Percentiles rank a stretch among this genome's conserved stretches.
Conservation (phyloP, 2,329 filamentous ascomycete genomes). For the Macroventuria anomochaeta region DNA sequence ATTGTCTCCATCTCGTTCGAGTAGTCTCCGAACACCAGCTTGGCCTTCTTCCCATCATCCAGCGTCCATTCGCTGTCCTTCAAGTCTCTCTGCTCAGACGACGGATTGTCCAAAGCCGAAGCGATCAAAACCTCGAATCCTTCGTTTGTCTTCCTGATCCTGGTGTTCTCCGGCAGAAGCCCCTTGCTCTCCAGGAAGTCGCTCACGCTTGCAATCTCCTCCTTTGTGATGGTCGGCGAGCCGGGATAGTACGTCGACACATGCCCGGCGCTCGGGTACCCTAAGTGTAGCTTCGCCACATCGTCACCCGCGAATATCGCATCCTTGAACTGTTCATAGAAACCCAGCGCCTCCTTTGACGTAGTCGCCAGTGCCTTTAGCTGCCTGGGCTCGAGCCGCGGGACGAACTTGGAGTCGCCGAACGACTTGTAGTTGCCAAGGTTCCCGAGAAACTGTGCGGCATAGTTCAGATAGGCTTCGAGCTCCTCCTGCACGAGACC, state of each 20-base stretch:
- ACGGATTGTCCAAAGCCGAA: conserved; percentile 52
- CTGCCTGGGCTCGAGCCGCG: conserved; percentile 53
- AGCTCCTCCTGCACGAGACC: conserved; percentile 50
- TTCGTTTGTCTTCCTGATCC: conserved; percentile 53
- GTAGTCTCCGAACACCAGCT: conserved; percentile 56
- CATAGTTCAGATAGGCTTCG: conserved; percentile 48
- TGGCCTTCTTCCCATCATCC: conserved; percentile 55
- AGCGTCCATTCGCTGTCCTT: conserved; percentile 56
- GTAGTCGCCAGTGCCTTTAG: conserved; percentile 54
- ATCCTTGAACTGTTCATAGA: conserved; percentile 54
- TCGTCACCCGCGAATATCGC: conserved; percentile 53
- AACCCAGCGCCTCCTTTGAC: conserved; percentile 47
- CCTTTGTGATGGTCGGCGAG: conserved; percentile 55
- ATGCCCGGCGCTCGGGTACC: conserved; percentile 57
- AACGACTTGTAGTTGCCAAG: conserved; percentile 62
- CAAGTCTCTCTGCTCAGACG: conserved; percentile 50
- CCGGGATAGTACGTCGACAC: conserved; percentile 60
- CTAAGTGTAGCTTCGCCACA: conserved; percentile 55
- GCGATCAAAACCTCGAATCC: conserved; percentile 59
- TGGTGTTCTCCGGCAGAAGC: conserved; percentile 59
- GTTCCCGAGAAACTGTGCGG: conserved; percentile 60
- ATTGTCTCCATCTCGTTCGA: conserved; percentile 56
- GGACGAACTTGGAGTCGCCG: conserved; percentile 59
- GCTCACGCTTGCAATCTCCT: conserved; percentile 55
- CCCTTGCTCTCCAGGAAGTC: conserved; percentile 56